Evolutionary conservation across 192 early-diverging fungal genomes (phyloP), one percentile per base, ranked within the genome.

Genomic region (Mortierella claussenii): DNA sequence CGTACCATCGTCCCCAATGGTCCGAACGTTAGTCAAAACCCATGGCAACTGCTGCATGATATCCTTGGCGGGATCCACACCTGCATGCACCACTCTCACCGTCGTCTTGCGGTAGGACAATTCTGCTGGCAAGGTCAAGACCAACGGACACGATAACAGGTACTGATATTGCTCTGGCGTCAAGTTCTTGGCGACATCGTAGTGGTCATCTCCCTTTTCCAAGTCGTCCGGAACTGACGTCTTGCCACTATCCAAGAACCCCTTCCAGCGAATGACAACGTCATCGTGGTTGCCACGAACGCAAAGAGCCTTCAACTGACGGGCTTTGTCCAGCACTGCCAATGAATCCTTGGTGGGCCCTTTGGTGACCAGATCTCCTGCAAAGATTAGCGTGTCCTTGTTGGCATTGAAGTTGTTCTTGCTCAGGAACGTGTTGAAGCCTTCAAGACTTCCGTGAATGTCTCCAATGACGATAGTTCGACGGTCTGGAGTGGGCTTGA

Each of bases 271-370:
- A n/a, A 92, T 73, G 3, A 92, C 86, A 36, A 79, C 79, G 66
- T 93, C 89, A 47, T 93, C 92, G 48, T 93, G 92, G 64, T 93
- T 93, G 26, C 92, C 92, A 21, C 90, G 85, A 2, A 89, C 86
- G 63, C 87, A 84, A 62, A 80, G 70, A 13, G 84, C 85, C 13
- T 61, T 62, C 2, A 88, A 47, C 31, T 82, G 56, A 34, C 74
- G 50, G 1, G 88, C 87, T 15, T 73, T 70, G 42, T 80, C 69
- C 30, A 92, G 49, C 0, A 92, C 90, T n/a, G 80, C 80, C 3
- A 85, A 43, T 10, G 86, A 90, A 28, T 88, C 62, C n/a, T n/a
- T n/a, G 26, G 86, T 68, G 18, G 87, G 85, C 0, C 92, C 92
- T 46, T 90, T 91, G 34, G 86, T 78, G 10, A 86, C 80, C 1